Evolutionary conservation across 2,329 filamentous ascomycete species (phyloP), one percentile per base, ranked within the genome.

Genomic region (Nemania diffusa): DNA sequence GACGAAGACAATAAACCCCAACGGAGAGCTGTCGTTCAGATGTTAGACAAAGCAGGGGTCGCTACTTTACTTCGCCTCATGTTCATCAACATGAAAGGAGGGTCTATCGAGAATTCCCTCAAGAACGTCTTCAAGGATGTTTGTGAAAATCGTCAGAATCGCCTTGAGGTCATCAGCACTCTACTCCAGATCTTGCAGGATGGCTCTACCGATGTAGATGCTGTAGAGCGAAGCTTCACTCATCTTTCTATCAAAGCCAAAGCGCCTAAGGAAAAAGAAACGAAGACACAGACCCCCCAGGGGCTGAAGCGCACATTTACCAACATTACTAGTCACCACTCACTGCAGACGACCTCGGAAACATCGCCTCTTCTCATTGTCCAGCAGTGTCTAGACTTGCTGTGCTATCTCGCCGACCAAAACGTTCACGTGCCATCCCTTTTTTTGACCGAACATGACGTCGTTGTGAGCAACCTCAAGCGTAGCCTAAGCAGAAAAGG

Each of bases 31-130:
- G 92, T 97, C 65, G 92, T 97, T 26, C 96, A 99, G 78, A 97
- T 99, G 91, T 88, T 99, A 32, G 96, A 99, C 79, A 97, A 97
- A 81, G 88, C 94, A 53, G 96, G 97, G 27, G 91, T 99, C 71
- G 96, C 97, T 27, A 98, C 96, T n/a, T 84, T 99, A 37, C 85
- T 99, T 50, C 92, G 97, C n/a, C 87, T 99, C 9, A 97, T 99
- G 95, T 99, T 99, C 78, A 94, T 98, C 74, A 92, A 78, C 50
- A 74, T 93, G 55, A 93, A 97, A 72, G 92, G 95, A 71, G 93
- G 92, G 24, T 96, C 92, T 69, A 91, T 96, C 56, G 92, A 94
- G 72, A 89, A 87, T 69, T 92, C 93, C 67, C 85, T 99, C 60
- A 95, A 96, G 77, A 90, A 91, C 62, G 92, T 99, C 60, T 90